Evolutionary conservation across 306 rosid genomes (phyloP).

Genomic region (Amphicarpaea edgeworthii): DNA sequence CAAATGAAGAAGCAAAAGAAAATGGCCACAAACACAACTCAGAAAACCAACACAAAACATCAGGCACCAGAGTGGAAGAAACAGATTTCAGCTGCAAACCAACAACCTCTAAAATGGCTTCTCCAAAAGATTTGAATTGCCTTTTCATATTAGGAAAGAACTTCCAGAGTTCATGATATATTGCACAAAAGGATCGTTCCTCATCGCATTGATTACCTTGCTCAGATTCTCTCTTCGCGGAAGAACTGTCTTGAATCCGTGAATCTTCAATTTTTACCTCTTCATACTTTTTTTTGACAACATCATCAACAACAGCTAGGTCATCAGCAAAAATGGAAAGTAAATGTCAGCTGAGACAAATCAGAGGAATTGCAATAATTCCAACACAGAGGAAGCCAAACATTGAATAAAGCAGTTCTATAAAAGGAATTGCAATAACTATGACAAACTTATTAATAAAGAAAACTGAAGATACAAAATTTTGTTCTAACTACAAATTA

Average conservation of each 20-base stretch:
- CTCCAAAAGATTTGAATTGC: conserved; percentile 82
- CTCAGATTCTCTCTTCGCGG: conserved; percentile 54
- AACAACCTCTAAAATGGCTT: conserved; percentile 86
- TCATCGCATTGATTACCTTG: conserved; percentile 46
- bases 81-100: conserved; percentile 87
- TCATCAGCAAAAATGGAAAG: conserved; percentile 86
- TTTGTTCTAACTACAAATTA: conserved; percentile 10
- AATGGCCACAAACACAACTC: conserved; percentile 87
- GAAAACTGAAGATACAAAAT: conserved; percentile 14
- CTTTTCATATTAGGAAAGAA: conserved; percentile 87
- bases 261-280: conserved; percentile 58
- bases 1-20: conserved; percentile 54
- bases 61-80: conserved; percentile 78
- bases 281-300: conserved; percentile 58
- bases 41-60: conserved; percentile 89
- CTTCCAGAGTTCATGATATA: conserved; percentile 78
- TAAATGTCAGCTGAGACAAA: conserved; percentile 75
- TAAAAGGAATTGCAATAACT: conserved; percentile 19
- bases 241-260: conserved; percentile 43
- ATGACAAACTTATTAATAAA: background rate
- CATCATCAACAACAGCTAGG: conserved; percentile 80
- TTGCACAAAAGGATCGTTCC: conserved; percentile 69
- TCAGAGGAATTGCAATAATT: conserved; percentile 68
- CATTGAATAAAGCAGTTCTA: conserved; percentile 19
- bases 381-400: conserved; percentile 36